These are phyloP conservation scores for Tritrichomonas foetus DNA, from an alignment of 208 protist species.

Conservation along the genomic window DNA sequence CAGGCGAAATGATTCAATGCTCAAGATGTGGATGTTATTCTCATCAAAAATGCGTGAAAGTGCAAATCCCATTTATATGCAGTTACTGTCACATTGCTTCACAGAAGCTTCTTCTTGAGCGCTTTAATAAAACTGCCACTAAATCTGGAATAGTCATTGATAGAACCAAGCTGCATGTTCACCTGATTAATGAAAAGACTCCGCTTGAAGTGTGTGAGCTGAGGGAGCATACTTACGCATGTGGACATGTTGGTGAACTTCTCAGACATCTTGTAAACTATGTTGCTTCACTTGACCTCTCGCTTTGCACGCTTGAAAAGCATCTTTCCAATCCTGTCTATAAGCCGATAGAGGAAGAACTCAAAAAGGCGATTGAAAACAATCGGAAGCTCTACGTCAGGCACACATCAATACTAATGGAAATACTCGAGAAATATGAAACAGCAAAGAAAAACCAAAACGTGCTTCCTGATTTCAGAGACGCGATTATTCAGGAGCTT, in stretches of 20 bases:
- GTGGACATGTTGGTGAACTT: not conserved
- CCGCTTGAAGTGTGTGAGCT: not conserved
- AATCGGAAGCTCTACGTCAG: not conserved
- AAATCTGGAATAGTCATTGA: not conserved
- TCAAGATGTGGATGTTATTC: conserved; percentile 27
- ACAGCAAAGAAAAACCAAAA: not conserved
- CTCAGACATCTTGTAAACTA: not conserved
- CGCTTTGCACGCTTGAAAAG: not conserved
- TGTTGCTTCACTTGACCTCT: not conserved
- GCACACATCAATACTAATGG: not conserved
- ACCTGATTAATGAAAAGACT: not conserved
- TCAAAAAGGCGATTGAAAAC: not conserved
- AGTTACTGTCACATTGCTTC: not conserved
- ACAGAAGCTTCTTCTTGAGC: not conserved
- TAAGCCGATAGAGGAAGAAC: not conserved
- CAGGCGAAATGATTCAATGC: not conserved
- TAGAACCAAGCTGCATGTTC: not conserved
- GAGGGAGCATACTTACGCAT: not conserved
- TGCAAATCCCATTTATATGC: not conserved
- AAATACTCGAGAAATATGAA: not conserved
- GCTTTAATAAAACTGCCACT: not conserved
- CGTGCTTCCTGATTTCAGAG: not conserved
- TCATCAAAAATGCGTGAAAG: conserved; percentile 21
- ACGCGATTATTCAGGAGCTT: not conserved
- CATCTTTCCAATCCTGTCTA: not conserved